Percentiles rank a stretch among this genome's conserved stretches.
phyloP scores from a whole-genome alignment of 2,329 filamentous ascomycete genomes.

The Metarhizium sp. region DNA sequence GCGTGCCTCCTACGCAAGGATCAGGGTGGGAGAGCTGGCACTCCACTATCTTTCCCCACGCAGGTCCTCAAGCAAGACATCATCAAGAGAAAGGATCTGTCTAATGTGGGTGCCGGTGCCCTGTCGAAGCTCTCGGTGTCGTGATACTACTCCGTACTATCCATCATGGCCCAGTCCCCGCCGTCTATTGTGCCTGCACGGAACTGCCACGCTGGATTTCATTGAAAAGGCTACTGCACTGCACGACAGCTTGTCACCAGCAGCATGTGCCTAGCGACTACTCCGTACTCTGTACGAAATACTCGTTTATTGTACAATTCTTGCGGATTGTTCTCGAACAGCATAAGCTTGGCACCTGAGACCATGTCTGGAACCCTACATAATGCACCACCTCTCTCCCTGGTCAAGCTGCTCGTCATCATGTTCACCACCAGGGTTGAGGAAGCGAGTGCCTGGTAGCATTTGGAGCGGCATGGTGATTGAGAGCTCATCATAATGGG shows the following conservation, averaged over 20 bases:
- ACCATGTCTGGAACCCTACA: background rate
- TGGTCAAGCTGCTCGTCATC: slow-evolving; percentile 3
- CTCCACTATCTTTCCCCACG: slow-evolving; percentile 4
- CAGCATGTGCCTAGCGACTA: background rate
- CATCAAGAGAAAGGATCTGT: background rate
- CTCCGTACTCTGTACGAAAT: background rate
- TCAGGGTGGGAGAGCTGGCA: background rate
- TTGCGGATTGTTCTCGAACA: background rate
- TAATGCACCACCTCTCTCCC: background rate
- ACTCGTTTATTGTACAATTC: background rate
- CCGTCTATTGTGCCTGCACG: background rate
- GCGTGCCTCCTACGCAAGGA: slow-evolving; percentile 1
- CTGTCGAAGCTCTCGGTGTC: background rate
- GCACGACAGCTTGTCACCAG: background rate
- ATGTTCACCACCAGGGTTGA: slow-evolving; percentile 5
- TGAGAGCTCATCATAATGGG: background rate
- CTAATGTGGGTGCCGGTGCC: background rate
- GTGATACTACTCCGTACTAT: background rate
- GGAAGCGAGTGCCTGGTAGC: background rate
- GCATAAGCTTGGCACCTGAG: background rate
- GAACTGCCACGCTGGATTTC: background rate
- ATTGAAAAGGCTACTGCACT: background rate
- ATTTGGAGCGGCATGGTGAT: background rate
- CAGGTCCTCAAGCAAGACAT: slow-evolving; percentile 4
- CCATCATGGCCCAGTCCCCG: background rate